Conservation (phyloP, 208 protist genomes). For the Wallacemonas sp. region DNA sequence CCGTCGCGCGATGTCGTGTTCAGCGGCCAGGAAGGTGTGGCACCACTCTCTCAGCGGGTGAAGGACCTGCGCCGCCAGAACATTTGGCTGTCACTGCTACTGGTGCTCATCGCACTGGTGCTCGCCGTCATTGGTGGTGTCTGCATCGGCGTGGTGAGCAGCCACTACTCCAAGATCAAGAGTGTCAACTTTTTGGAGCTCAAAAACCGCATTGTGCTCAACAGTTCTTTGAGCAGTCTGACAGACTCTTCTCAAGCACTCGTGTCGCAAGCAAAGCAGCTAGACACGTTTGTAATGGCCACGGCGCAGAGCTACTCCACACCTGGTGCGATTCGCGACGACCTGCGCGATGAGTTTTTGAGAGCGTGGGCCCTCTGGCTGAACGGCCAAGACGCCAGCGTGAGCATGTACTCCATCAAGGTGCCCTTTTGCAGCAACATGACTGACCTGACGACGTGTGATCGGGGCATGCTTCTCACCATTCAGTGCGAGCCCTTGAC, state of each 20-base stretch:
- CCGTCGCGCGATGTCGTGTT: neutral
- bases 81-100: constrained; percentile 11
- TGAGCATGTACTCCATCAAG: constrained; percentile 23
- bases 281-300: constrained; percentile 24
- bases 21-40: neutral
- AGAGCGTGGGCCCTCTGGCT: constrained; percentile 28
- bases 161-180: constrained; percentile 26
- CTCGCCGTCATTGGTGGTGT: constrained; percentile 39
- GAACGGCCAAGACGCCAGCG: neutral
- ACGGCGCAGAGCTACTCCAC: neutral
- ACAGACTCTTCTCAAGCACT: constrained; percentile 20
- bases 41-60: neutral
- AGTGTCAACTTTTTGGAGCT: constrained; percentile 13
- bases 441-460: neutral
- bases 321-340: constrained; percentile 17
- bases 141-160: constrained; percentile 33
- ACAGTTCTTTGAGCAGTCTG: constrained; percentile 34
- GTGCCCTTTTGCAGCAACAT: constrained; percentile 32
- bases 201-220: constrained; percentile 42
- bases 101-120: constrained; percentile 35
- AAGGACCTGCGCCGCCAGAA: constrained; percentile 26
- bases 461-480: constrained; percentile 16
- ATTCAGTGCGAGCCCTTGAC: constrained; percentile 13
- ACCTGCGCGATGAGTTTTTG: constrained; percentile 27
- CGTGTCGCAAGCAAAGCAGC: neutral